These are phyloP conservation scores for Babesia ovis DNA, from an alignment of 169 alveolate species.

Conservation along the genomic window DNA sequence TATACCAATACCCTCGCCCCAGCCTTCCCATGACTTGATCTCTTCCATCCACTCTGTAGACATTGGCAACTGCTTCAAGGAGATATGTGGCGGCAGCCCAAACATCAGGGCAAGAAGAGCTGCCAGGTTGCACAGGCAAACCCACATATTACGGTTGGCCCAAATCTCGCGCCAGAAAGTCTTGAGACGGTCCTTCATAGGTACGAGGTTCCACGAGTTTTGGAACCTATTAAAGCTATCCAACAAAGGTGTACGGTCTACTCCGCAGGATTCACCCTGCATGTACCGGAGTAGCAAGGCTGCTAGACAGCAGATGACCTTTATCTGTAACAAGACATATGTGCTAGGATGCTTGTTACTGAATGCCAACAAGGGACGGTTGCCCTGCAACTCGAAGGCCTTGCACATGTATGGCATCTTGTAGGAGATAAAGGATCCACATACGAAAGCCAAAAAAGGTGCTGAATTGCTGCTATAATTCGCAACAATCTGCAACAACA, in stretches of 20 bases:
- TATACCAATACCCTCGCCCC: conserved; percentile 9
- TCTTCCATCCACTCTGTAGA: background rate
- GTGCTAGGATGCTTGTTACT: background rate
- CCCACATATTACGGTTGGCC: background rate
- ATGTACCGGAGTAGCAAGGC: background rate
- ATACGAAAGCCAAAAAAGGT: background rate
- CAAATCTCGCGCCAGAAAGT: background rate
- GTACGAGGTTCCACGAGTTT: background rate
- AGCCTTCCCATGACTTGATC: background rate
- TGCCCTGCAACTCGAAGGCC: background rate
- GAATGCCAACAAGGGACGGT: background rate
- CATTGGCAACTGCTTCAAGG: background rate
- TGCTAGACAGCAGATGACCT: background rate
- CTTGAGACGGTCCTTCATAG: background rate
- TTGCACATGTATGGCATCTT: background rate
- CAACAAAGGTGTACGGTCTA: background rate
- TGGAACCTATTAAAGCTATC: background rate
- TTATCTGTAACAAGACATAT: background rate
- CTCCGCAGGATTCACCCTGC: background rate
- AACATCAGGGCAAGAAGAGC: background rate
- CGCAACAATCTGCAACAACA: background rate
- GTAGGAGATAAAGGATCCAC: background rate
- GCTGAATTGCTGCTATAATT: conserved; percentile 1
- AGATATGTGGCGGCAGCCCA: background rate
- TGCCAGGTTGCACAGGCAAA: conserved; percentile 3